Evolutionary conservation across 176 grass and related monocot genomes (phyloP), one percentile per base, ranked within the genome.

Genomic region (Pontederia crassipes): DNA sequence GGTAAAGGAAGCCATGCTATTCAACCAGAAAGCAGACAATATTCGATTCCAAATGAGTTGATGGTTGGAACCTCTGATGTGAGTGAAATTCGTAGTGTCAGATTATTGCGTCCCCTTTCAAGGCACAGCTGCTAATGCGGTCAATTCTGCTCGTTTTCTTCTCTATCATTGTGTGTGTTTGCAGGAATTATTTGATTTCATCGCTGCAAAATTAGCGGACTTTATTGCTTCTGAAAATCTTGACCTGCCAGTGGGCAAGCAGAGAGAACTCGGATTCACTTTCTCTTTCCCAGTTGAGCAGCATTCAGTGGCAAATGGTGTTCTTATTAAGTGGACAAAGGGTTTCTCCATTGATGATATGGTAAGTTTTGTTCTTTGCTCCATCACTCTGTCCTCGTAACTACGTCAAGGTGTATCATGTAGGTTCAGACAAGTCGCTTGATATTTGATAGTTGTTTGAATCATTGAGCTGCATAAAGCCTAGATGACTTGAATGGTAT

Each of bases 221-320:
- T 96, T 96, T 12, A 83, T 90, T 54, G 69, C 67, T 50, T 72
- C 77, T 13, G 86, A 95, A 56, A 69, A 69, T 54, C 51, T 55
- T 15, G 58, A 75, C n/a, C 12, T 58, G 1, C 57, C 59, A 45
- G 80, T 70, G 0, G 66, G 55, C 52, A 86, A 80, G 66, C 77
- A 71, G 72, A 54, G 78, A 54, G 83, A 96, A 46, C 47, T 96
- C 17, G 92, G 83, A 12, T 96, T 96, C 70, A 96, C 87, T 28
- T 96, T 96, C 72, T 96, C 92, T 20, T 96, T 96, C 78, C 83
- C 92, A n/a, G 81, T 90, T 69, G 87, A 77, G 55, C 92, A 96
- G 52, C 66, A 45, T 14, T 96, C 86, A 8, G 29, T 90, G 67
- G 66, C 83, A 48, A 80, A 83, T 0, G 92, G 87, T 15, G 85